A percentile compares a stretch with the other conserved stretches of the same genome.
Conservation (phyloP, 495 filamentous ascomycete species). For the Clavariopsis aquatica region DNA sequence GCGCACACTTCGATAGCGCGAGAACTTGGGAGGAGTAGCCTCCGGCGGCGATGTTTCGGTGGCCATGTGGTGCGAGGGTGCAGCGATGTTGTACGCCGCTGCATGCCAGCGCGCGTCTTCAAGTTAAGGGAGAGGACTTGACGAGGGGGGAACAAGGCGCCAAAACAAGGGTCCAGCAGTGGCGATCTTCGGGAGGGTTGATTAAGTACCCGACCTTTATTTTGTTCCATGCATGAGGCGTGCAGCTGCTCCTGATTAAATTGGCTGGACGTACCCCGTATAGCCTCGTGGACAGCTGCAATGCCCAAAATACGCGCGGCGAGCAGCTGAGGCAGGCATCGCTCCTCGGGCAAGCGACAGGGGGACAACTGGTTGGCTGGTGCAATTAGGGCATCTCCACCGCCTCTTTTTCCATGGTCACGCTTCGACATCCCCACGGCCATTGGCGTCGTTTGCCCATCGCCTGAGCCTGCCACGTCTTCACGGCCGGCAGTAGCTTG, state of each 20-base stretch:
- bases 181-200: constrained; percentile 2
- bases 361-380: background rate
- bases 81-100: constrained; percentile 14
- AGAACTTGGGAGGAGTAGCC: constrained; percentile 31
- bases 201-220: background rate
- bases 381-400: no score
- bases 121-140: constrained; percentile 16
- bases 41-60: constrained; percentile 22
- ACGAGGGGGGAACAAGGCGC: background rate
- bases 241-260: background rate
- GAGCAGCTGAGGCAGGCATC: background rate
- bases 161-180: background rate
- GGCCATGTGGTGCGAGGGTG: constrained; percentile 36
- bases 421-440: no score
- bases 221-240: background rate
- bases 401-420: no score
- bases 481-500: no score
- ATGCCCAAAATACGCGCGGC: background rate
- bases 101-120: constrained; percentile 6
- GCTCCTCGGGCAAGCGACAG: background rate
- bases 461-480: no score
- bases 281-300: background rate
- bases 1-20: constrained; percentile 44
- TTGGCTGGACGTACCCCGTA: background rate
- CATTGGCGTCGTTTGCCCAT: no score